Base-by-base conservation (phyloP, 805 yeast genomes). In the Lipomyces kockii region DNA sequence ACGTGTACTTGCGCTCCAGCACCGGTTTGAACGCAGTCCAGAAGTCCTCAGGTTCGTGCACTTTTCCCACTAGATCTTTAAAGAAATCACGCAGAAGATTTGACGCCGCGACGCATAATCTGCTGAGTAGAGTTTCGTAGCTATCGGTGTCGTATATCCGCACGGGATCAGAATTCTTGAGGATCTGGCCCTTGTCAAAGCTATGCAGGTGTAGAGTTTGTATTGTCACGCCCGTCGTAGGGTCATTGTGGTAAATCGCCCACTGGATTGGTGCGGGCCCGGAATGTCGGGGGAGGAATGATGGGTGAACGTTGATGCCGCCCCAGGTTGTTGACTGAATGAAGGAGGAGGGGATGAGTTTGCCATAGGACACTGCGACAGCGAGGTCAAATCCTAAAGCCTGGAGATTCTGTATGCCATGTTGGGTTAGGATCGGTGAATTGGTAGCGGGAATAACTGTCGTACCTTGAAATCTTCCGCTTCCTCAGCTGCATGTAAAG, bases 181-280 rank as follows among this genome's bases (percentile, higher is more conserved):
- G 76, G 0, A 94, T 84, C 1, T 82, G 80, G 1, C 99, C 99
- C 43, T 80, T 81, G 73, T 95, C 99, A 74, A 95, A 95, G 75
- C 87, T 84, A 0, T 89, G 83, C 0, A 98, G 97, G 75, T 95
- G 97, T 29, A 95, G 78, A 0, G 97, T 91, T 76, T 95, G 99
- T 0, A 95, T 84, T 0, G 97, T 86, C 20, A 92, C 97, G 0
- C 98, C 99, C 0, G 98, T 89, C 20, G 59, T 66, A 0, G 69
- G 46, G 71, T 89, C 92, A 53, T 82, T 82, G 67, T 89, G 85
- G 73, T 93, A 76, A 12, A 95, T 77, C 0, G 97, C 87, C 67
- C 86, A 83, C 69, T 94, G 98, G 3, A 95, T 79, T 0, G 99
- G 99, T 1, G 97, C 89, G 0, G 98, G 88, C 0, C 99, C 99